Percentiles rank a stretch among this genome's conserved stretches.
Evolutionary conservation across 2,329 filamentous ascomycete genomes (phyloP).

Genomic region (Colletotrichum chrysophilum): DNA sequence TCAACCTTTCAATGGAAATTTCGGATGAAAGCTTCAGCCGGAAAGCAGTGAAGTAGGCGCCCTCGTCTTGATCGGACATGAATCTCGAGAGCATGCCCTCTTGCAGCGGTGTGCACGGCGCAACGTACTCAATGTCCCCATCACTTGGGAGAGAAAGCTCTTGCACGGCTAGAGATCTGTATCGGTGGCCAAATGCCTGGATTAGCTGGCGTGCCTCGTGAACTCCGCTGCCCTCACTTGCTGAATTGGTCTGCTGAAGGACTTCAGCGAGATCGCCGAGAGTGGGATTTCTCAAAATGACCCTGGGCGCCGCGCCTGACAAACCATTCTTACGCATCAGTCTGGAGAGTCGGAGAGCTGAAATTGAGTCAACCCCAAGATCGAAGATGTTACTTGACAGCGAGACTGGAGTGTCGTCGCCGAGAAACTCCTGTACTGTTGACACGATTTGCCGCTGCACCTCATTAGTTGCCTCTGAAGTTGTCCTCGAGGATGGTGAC

Average conservation of each 20-base stretch:
- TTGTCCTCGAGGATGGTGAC: conserved; percentile 29
- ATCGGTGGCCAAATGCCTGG: conserved; percentile 66
- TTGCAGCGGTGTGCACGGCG: conserved; percentile 85
- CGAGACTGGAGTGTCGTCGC: conserved; percentile 47
- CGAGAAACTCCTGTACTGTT: conserved; percentile 59
- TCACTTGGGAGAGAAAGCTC: neutral
- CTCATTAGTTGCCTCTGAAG: conserved; percentile 31
- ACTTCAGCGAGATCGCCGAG: conserved; percentile 51
- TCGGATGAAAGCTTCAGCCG: conserved; percentile 55
- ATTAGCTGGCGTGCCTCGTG: conserved; percentile 65
- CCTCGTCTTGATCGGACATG: conserved; percentile 54
- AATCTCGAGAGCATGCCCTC: conserved; percentile 83
- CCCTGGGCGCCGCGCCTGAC: conserved; percentile 62
- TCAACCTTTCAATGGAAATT: conserved; percentile 54
- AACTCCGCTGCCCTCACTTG: conserved; percentile 27
- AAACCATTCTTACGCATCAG: conserved; percentile 70
- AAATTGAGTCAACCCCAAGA: conserved; percentile 87
- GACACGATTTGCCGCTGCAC: conserved; percentile 54
- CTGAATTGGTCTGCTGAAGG: conserved; percentile 28
- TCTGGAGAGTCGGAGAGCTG: conserved; percentile 73
- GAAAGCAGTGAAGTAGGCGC: conserved; percentile 82
- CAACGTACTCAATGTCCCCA: conserved; percentile 71
- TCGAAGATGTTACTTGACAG: conserved; percentile 78
- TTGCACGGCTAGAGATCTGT: conserved; percentile 59
- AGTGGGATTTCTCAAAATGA: conserved; percentile 68